Evolutionary conservation across 1,139 yeast species (phyloP).

Genomic region (Nakaseomyces sp.): DNA sequence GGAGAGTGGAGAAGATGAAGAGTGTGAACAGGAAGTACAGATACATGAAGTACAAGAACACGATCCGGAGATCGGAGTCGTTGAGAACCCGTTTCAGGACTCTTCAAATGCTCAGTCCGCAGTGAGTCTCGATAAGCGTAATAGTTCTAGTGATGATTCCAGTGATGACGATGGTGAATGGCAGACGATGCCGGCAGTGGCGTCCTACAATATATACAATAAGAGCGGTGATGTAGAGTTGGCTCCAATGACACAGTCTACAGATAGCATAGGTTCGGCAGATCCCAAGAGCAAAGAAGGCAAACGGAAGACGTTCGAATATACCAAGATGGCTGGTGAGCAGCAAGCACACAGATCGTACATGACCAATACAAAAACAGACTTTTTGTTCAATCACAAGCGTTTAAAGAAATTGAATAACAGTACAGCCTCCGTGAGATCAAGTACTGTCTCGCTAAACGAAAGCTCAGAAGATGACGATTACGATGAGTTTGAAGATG

Average conservation of each 20-base stretch:
- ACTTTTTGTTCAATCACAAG: conserved; percentile 54
- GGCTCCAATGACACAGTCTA: conserved; percentile 8
- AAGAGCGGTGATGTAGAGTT: conserved; percentile 42
- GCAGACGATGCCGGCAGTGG: conserved; percentile 56
- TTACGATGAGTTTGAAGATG: conserved; percentile 35
- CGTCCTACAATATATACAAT: conserved; percentile 50
- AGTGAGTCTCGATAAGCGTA: not conserved
- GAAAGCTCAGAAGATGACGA: conserved; percentile 18
- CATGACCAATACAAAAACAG: conserved; percentile 71
- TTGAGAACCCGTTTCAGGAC: not conserved
- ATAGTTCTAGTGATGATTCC: no score
- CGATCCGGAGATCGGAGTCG: not conserved
- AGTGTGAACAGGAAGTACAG: no score
- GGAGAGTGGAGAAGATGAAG: no score
- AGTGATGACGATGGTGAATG: conserved; percentile 33
- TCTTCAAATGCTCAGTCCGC: not conserved
- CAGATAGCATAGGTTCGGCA: conserved; percentile 11
- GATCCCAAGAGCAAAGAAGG: conserved; percentile 10
- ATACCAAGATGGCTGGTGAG: conserved; percentile 83
- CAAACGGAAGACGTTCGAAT: conserved; percentile 45
- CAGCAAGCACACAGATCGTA: conserved; percentile 74
- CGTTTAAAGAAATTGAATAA: conserved; percentile 12
- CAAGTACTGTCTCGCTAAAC: conserved; percentile 8
- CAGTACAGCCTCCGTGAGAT: conserved; percentile 13
- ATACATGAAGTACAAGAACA: no score